Evolutionary conservation across 306 rosid genomes (phyloP).

Genomic region (Canavalia ensiformis): DNA sequence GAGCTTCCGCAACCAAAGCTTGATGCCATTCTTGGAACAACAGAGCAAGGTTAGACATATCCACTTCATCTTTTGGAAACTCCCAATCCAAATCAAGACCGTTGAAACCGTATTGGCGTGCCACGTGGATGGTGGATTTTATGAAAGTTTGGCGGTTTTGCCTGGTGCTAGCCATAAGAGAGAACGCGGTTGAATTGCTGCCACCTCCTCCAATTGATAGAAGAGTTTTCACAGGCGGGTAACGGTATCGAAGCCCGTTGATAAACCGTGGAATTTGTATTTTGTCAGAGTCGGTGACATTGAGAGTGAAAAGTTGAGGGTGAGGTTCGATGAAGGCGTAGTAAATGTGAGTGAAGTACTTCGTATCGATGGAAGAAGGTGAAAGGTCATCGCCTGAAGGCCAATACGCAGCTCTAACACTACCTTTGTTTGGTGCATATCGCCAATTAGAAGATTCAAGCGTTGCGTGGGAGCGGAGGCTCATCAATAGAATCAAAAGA

Average conservation of each 20-base stretch:
- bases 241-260: conserved; percentile 45
- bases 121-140: conserved; percentile 65
- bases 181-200: conserved; percentile 59
- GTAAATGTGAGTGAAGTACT: conserved; percentile 75
- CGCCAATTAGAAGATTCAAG: conserved; percentile 5
- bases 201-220: conserved; percentile 80
- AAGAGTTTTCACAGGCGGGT: conserved; percentile 66
- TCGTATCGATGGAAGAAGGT: conserved; percentile 62
- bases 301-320: conserved; percentile 55
- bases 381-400: conserved; percentile 58
- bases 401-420: conserved; percentile 82
- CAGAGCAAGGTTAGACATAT: conserved; percentile 73
- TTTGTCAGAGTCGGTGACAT: conserved; percentile 48
- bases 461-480: conserved; percentile 15
- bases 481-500: conserved; percentile 45
- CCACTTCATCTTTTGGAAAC: conserved; percentile 57
- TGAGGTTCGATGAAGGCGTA: conserved; percentile 73
- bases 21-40: conserved; percentile 65
- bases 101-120: conserved; percentile 68
- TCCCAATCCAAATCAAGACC: conserved; percentile 95
- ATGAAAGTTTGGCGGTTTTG: conserved; percentile 62
- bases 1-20: conserved; percentile 57
- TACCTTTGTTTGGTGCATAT: conserved; percentile 20
- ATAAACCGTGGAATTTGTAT: conserved; percentile 56
- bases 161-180: conserved; percentile 57